phyloP scores from a whole-genome alignment of 1,284 basidiomycete genomes.

The Fomitopsis palustris region DNA sequence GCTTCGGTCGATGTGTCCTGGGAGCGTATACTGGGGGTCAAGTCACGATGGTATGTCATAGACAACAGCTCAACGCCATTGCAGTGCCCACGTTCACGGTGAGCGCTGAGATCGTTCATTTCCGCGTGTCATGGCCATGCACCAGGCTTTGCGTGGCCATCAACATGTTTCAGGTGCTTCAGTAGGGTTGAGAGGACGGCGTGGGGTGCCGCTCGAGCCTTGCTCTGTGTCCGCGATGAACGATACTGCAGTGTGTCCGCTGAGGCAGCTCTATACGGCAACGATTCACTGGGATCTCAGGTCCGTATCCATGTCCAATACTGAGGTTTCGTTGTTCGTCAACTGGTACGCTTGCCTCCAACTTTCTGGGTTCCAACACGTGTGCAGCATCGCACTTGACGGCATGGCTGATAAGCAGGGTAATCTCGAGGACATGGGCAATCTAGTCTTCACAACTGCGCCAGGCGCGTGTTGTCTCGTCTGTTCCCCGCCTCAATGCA shows the following conservation, averaged over 20 bases:
- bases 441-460: slow-evolving; percentile 20
- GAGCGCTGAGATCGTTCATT: not conserved
- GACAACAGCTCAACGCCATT: not conserved
- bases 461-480: slow-evolving; percentile 17
- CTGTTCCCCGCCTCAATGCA: slow-evolving; percentile 26
- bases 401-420: not conserved
- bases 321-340: no score
- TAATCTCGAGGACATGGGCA: slow-evolving; percentile 16
- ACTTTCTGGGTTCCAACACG: not conserved
- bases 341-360: no score
- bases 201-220: no score
- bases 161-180: not conserved
- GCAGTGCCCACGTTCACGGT: not conserved
- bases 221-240: no score
- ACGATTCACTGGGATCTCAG: no score
- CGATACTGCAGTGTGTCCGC: not conserved
- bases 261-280: no score
- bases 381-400: not conserved
- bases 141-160: not conserved
- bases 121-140: not conserved
- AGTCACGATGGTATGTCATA: not conserved
- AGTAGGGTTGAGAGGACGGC: not conserved
- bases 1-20: no score
- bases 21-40: no score
- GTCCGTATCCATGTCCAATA: no score